Evolutionary conservation across 2,329 filamentous ascomycete genomes (phyloP).

Genomic region (Teratosphaeria gauchensis): DNA sequence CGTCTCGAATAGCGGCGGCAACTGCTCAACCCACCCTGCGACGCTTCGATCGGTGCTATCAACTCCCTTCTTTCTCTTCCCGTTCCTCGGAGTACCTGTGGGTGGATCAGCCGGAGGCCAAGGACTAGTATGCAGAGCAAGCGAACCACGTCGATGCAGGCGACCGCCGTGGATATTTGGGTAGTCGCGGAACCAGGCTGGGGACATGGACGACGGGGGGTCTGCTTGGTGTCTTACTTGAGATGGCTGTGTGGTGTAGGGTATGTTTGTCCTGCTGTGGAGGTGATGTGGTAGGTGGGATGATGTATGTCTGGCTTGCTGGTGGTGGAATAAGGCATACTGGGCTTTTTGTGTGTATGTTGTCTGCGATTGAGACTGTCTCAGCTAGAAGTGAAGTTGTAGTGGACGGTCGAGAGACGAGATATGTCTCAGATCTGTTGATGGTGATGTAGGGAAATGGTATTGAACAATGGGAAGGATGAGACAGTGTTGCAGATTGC

Average conservation of each 20-base stretch:
- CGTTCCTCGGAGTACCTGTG: not conserved
- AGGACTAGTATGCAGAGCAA: not conserved
- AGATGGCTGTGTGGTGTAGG: not conserved
- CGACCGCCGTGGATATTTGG: not conserved
- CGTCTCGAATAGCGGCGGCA: not conserved
- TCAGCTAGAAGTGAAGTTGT: too few species aligned
- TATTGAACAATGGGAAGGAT: too few species aligned
- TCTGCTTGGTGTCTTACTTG: not conserved
- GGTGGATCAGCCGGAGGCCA: not conserved
- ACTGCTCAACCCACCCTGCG: not conserved
- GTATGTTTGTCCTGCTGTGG: not conserved
- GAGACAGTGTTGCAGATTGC: too few species aligned
- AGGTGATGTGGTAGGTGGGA: too few species aligned
- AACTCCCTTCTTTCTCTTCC: not conserved
- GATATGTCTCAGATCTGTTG: too few species aligned
- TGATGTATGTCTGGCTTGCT: not conserved
- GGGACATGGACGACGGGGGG: too few species aligned
- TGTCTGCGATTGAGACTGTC: not conserved
- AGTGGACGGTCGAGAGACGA: too few species aligned
- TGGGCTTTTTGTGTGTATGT: too few species aligned
- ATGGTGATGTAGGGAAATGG: too few species aligned
- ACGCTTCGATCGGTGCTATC: not conserved
- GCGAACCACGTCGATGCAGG: not conserved
- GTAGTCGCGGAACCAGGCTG: not conserved
- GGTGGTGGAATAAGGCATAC: not conserved